Conservation (phyloP, 352 stramenopile species). For the Pythium grandisporangium region DNA sequence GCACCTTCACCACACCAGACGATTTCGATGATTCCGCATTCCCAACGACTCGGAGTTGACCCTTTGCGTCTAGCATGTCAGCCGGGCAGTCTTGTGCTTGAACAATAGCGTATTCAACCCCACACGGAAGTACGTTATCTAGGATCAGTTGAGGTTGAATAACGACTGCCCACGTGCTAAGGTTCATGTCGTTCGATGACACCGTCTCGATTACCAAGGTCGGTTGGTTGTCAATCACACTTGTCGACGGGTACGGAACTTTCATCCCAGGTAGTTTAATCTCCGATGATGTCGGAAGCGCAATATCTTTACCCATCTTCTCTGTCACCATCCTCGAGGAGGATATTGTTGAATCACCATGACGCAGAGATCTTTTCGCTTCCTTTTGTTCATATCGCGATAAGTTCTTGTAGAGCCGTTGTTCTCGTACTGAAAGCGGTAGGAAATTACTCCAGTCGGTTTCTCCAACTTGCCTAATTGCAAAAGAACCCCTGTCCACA, state of each 20-base stretch:
- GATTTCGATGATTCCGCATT: conserved; percentile 26
- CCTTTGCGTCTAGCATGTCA: conserved; percentile 45
- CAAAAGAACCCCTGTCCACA: conserved; percentile 56
- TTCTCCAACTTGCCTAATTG: conserved; percentile 79
- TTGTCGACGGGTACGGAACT: conserved; percentile 55
- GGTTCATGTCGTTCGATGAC: conserved; percentile 37
- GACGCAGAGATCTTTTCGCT: conserved; percentile 43
- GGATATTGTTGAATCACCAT: conserved; percentile 23
- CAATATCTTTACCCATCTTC: conserved; percentile 55
- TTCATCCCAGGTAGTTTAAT: conserved; percentile 46
- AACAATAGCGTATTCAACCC: conserved; percentile 78
- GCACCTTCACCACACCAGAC: conserved; percentile 28
- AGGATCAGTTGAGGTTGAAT: conserved; percentile 77
- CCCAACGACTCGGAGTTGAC: conserved; percentile 33
- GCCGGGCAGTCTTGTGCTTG: conserved; percentile 60
- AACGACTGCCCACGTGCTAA: conserved; percentile 68
- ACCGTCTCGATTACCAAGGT: conserved; percentile 71
- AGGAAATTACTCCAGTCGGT: conserved; percentile 80
- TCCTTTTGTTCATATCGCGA: conserved; percentile 65
- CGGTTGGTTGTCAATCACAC: conserved; percentile 75
- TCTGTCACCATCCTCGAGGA: conserved; percentile 48
- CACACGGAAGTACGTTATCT: conserved; percentile 76
- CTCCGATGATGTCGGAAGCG: conserved; percentile 34
- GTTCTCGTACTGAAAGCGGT: conserved; percentile 53
- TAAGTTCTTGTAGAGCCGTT: conserved; percentile 66